A percentile compares a stretch with the other conserved stretches of the same genome.
phyloP scores from a whole-genome alignment of 2,329 filamentous ascomycete genomes.

The Capronia epimyces region DNA sequence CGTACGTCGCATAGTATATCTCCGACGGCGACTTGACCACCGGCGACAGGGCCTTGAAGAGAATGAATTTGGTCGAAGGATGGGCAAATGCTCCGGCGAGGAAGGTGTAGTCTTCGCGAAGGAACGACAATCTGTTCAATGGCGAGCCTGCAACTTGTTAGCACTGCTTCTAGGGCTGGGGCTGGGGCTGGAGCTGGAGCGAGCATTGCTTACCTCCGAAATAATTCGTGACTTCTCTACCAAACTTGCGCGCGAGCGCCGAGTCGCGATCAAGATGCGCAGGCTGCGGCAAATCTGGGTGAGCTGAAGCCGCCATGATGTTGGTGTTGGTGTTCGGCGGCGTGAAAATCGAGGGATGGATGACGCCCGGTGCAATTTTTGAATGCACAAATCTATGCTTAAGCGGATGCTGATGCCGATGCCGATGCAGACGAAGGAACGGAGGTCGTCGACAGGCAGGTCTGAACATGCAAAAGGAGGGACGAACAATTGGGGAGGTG shows the following conservation, averaged over 20 bases:
- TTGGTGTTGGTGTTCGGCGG: constrained; percentile 2
- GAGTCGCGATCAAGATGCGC: constrained; percentile 56
- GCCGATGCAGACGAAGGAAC: neutral
- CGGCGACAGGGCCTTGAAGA: constrained; percentile 73
- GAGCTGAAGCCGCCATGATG: constrained; percentile 5
- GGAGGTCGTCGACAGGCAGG: neutral
- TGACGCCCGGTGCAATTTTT: constrained; percentile 8
- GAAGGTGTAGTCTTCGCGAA: constrained; percentile 45
- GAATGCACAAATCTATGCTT: constrained; percentile 20
- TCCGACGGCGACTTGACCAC: constrained; percentile 57
- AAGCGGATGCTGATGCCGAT: neutral
- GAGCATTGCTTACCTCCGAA: constrained; percentile 46
- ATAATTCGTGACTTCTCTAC: constrained; percentile 48
- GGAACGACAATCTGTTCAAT: constrained; percentile 47
- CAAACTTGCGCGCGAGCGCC: constrained; percentile 46
- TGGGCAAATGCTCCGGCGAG: constrained; percentile 46
- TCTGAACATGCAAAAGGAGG: constrained; percentile 2
- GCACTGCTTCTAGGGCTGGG: too few species aligned
- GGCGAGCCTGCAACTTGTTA: constrained; percentile 44
- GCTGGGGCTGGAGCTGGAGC: too few species aligned
- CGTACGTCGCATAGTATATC: constrained; percentile 63
- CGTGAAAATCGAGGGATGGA: constrained; percentile 15
- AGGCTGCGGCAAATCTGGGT: constrained; percentile 47
- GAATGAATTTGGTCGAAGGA: constrained; percentile 57
- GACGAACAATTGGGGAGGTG: neutral